Conservation (phyloP, 345 rosid species). For the Melaleuca alternifolia region DNA sequence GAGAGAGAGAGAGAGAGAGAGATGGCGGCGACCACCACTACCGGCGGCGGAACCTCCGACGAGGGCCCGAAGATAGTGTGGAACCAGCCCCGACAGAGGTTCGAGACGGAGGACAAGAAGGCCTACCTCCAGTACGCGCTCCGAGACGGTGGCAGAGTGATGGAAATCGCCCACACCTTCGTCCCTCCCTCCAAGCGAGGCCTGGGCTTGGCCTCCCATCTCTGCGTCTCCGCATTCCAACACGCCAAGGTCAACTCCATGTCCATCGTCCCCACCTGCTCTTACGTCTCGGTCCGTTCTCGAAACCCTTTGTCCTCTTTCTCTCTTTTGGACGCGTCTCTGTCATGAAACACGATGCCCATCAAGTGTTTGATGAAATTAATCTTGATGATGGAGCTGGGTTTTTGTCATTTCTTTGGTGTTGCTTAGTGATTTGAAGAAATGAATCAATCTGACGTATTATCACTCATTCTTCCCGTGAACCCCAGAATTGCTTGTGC, state of each 20-base stretch:
- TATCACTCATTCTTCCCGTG: not conserved
- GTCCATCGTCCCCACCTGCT: conserved; percentile 66
- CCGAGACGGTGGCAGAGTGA: conserved; percentile 40
- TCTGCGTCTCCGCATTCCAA: conserved; percentile 63
- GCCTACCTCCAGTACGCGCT: conserved; percentile 62
- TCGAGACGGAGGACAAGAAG: conserved; percentile 85
- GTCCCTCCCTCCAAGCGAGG: conserved; percentile 83
- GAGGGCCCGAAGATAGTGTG: conserved; percentile 47
- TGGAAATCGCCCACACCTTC: conserved; percentile 72
- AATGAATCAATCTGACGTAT: not conserved
- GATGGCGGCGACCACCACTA: conserved; percentile 6
- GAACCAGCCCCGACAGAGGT: conserved; percentile 38
- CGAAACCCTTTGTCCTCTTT: not conserved
- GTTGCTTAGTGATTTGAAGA: not conserved
- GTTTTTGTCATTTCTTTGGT: not conserved
- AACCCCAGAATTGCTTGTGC: not conserved
- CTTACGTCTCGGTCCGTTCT: conserved; percentile 63
- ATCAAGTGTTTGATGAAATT: not conserved
- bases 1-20: not conserved
- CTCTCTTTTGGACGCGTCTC: not conserved
- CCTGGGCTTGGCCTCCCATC: conserved; percentile 74
- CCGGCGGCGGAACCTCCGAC: not conserved
- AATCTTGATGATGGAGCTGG: not conserved
- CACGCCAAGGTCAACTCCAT: conserved; percentile 64
- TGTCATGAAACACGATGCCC: not conserved